phyloP scores from a whole-genome alignment of 2,329 filamentous ascomycete species.

The Boeremia lycopersici region DNA sequence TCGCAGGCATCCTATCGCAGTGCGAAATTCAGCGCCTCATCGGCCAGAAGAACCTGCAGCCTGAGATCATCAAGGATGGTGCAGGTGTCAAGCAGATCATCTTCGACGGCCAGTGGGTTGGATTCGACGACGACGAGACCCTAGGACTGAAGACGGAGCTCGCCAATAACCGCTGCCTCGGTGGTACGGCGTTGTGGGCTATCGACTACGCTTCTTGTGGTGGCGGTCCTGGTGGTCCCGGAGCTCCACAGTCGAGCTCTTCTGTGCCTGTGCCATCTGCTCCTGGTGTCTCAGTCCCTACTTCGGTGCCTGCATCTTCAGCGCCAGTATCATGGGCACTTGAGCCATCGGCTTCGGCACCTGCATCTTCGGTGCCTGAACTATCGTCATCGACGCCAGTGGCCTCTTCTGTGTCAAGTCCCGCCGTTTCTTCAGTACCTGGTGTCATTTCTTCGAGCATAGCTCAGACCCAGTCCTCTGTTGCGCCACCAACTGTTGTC shows the following conservation, averaged over 20 bases:
- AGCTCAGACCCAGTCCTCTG: too few relatives aligned
- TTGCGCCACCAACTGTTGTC: too few relatives aligned
- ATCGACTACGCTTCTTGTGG: constrained; percentile 25
- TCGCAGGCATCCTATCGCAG: constrained; percentile 42
- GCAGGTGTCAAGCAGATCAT: constrained; percentile 44
- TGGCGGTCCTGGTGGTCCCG: not conserved
- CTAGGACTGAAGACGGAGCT: constrained; percentile 20
- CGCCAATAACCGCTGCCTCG: constrained; percentile 32
- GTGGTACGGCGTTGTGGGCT: constrained; percentile 33
- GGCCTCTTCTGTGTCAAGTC: not conserved
- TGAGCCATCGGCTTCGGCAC: not conserved
- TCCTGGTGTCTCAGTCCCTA: not conserved
- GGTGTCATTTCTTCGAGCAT: too few relatives aligned
- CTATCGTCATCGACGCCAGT: not conserved
- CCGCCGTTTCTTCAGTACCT: too few relatives aligned
- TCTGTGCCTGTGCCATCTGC: not conserved
- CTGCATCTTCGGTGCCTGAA: not conserved
- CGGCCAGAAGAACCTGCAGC: constrained; percentile 20
- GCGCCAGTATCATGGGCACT: too few relatives aligned
- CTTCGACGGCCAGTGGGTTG: constrained; percentile 50
- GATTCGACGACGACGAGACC: constrained; percentile 49
- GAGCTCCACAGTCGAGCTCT: not conserved
- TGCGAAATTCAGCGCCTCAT: constrained; percentile 48
- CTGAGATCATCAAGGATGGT: constrained; percentile 30
- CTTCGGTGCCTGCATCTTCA: not conserved